A percentile compares a stretch with the other conserved stretches of the same genome.
Conservation (phyloP, 192 early-diverging fungal species). For the Coemansia reversa region DNA sequence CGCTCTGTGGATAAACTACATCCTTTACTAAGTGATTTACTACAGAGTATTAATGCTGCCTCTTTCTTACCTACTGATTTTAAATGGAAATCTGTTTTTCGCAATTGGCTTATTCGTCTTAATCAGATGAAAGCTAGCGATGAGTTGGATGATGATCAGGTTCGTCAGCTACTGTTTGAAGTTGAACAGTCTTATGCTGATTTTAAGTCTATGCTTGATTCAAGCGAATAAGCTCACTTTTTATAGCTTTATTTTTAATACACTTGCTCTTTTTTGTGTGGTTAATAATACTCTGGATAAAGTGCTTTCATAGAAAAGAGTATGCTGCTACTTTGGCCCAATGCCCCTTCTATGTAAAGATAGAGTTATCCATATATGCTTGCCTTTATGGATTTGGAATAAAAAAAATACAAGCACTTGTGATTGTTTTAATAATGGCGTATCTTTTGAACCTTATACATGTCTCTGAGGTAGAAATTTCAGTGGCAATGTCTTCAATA, state of each 20-base stretch:
- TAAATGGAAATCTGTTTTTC: conserved; percentile 77
- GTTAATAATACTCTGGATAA: too few relatives aligned
- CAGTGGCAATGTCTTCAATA: too few relatives aligned
- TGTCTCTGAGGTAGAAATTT: too few relatives aligned
- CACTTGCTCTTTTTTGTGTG: too few relatives aligned
- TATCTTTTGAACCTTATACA: too few relatives aligned
- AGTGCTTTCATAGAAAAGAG: too few relatives aligned
- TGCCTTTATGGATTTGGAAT: too few relatives aligned
- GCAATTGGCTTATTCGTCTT: conserved; percentile 85
- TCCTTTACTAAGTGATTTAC: conserved; percentile 78
- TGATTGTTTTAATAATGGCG: too few relatives aligned
- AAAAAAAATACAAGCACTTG: too few relatives aligned
- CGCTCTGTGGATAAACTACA: conserved; percentile 90
- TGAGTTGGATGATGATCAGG: conserved; percentile 79
- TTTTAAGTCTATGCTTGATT: conserved; percentile 59
- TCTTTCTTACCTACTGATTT: conserved; percentile 72
- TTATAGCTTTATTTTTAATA: background rate
- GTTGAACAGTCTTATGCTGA: conserved; percentile 71
- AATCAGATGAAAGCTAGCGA: conserved; percentile 95
- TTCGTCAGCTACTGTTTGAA: conserved; percentile 90
- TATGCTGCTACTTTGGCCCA: too few relatives aligned
- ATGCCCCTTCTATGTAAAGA: too few relatives aligned
- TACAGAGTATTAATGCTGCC: conserved; percentile 86
- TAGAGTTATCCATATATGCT: too few relatives aligned
- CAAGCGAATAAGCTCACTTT: conserved; percentile 32